Base-by-base conservation (phyloP, 2,329 filamentous ascomycete species). In the Xylariaceae sp. region DNA sequence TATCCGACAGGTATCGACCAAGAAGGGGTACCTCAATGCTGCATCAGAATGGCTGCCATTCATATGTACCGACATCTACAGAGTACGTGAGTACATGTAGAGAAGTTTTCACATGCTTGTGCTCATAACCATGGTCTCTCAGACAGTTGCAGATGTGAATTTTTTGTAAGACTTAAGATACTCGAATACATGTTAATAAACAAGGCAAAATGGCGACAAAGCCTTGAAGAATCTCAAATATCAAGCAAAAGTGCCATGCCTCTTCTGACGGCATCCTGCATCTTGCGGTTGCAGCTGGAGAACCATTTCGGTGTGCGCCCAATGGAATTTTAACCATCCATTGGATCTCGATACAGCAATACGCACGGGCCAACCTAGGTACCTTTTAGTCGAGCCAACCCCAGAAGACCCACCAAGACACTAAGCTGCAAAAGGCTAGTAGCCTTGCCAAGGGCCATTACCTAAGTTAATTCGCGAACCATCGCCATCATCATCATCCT, bases 401-500 rank as follows among this genome's bases (percentile, higher is more conserved):
- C 35, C 47, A 49, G 3, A 49, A 9, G 47, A 18, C 47, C 47
- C 47, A 49, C 17, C 4, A 23, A 9, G 8, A 2, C 15, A 18
- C 17, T 49, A 49, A 10, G 15, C 17, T n/a, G 8, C 5, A 49
- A 11, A 2, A 15, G 47, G 47, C 9, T 18, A 49, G 15, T 2
- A 2, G 15, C 47, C 47, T 9, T 49, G 47, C 55, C 34, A 35
- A 50, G 30, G 9, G 34, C 9, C 8, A 54, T 56, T 61, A 58
- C 57, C 59, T 61, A 41, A 41, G 37, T 49, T 15, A 56, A 61
- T 61, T 53, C 50, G 30, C 55, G 52, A 58, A 53, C 58, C 58
- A 61, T 59, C 53, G 34, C 13, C 30, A 30, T 54, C 52, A 55
- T 44, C 53, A 56, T 57, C 15, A 58, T 23, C 53, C 48, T 50